Base-by-base conservation (phyloP, 805 yeast species). In the Kazachstania viticola region DNA sequence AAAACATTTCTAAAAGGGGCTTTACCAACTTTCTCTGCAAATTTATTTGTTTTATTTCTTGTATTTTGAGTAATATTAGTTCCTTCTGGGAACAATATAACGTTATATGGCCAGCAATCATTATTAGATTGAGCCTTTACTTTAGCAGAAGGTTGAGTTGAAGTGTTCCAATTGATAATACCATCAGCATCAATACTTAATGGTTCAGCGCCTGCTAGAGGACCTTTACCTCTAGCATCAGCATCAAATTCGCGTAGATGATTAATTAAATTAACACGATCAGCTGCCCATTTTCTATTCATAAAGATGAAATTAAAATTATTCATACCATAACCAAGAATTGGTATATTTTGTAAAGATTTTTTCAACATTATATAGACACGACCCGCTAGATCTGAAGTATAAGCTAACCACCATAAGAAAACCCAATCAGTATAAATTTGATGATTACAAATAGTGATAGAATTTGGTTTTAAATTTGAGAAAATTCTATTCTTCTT, bases 361-460 rank as follows among this genome's bases (percentile, higher is more conserved):
- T 76, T 81, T 55, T 88, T 88, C 54, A 87, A 63, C 38, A 84
- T 69, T 36, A 88, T 84, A 44, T 67, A 73, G 8, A 87, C 64
- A 29, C 71, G 65, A 24, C 79, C 79, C 7, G 77, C 71, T 27
- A 76, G 54, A n/a, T 65, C 54, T 9, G 83, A 71, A 5, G 85
- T 67, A 51, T 82, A 79, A 0, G 81, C 63, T 14, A 81, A 38
- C 73, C 82, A 88, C 98, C 98, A 88, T 34, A 84, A 44, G 45
- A 72, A 85, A 9, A 80, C 65, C 98, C 98, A 88, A 53, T 88
- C 98, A 3, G 88, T 75, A 53, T 88, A 88, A 16, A 88, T 78
- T 58, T 87, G 96, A 56, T 88, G 97, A 51, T 88, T 88, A n/a
- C 91, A 73, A 22, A 87, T 76, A 28, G 79, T 52, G 2, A 88